phyloP scores from a whole-genome alignment of 352 stramenopile genomes.

The Pythium aphanidermatum region DNA sequence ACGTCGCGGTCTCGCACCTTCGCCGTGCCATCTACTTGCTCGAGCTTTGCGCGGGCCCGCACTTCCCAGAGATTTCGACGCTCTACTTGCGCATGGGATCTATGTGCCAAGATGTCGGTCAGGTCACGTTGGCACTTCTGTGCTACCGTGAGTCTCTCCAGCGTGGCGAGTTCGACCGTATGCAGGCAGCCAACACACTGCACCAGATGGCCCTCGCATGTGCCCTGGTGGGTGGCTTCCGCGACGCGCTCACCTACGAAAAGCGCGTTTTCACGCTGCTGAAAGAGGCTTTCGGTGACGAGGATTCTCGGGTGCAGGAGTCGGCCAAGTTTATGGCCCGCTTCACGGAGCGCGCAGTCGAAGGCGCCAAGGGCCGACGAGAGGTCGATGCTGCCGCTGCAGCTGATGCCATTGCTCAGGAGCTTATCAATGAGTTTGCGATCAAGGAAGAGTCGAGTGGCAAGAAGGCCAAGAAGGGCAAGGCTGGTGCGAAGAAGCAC shows the following conservation, averaged over 20 bases:
- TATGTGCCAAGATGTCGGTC: slow-evolving; percentile 90
- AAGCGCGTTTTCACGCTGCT: slow-evolving; percentile 85
- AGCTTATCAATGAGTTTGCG: slow-evolving; percentile 68
- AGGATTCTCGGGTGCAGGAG: slow-evolving; percentile 77
- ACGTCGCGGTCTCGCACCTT: slow-evolving; percentile 85
- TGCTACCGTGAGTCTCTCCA: slow-evolving; percentile 87
- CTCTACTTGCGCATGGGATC: slow-evolving; percentile 94
- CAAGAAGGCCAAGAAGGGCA: slow-evolving; percentile 71
- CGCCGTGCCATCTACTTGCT: slow-evolving; percentile 91
- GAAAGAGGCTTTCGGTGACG: slow-evolving; percentile 73
- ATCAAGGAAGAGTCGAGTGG: slow-evolving; percentile 44
- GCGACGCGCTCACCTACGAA: slow-evolving; percentile 86
- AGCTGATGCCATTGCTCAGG: slow-evolving; percentile 69
- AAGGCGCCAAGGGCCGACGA: slow-evolving; percentile 74
- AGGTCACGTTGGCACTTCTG: slow-evolving; percentile 80
- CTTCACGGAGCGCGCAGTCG: slow-evolving; percentile 86
- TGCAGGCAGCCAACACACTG: slow-evolving; percentile 82
- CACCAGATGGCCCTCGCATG: slow-evolving; percentile 87
- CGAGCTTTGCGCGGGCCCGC: slow-evolving; percentile 87
- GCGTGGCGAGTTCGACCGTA: slow-evolving; percentile 80
- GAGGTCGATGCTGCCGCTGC: slow-evolving; percentile 72
- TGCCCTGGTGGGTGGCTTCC: slow-evolving; percentile 67
- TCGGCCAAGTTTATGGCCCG: slow-evolving; percentile 77
- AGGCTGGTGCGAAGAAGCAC: slow-evolving; percentile 65
- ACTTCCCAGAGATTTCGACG: slow-evolving; percentile 87